Conservation (phyloP, 2,329 filamentous ascomycete genomes). For the Penicillium sumatraense region DNA sequence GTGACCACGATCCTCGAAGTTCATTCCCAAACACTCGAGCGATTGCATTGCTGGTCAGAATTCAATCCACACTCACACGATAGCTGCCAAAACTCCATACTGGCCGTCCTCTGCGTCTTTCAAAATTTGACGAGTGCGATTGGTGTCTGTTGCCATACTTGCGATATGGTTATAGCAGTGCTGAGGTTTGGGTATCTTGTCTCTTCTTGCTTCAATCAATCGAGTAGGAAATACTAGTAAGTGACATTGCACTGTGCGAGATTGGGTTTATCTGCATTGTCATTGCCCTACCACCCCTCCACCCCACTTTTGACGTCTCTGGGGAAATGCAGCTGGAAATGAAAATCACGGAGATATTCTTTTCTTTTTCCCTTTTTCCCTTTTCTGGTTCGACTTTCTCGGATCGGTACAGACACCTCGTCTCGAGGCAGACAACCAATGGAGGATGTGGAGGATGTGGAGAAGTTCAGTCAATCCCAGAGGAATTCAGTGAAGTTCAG, state of each 20-base stretch:
- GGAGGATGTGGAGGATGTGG: neutral
- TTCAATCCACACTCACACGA: slow-evolving; percentile 13
- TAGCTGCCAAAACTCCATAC: slow-evolving; percentile 24
- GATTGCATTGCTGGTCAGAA: neutral
- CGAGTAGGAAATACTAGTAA: neutral
- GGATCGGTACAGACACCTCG: no score
- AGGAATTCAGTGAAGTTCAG: no score
- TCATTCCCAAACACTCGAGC: no score
- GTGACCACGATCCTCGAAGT: neutral
- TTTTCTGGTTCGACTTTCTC: no score
- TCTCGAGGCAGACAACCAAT: neutral
- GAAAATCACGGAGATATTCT: no score
- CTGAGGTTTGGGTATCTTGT: neutral
- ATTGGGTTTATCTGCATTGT: neutral
- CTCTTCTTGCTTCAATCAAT: neutral
- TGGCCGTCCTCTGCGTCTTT: slow-evolving; percentile 18
- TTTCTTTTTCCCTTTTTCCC: neutral
- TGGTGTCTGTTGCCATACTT: neutral
- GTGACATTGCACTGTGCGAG: neutral
- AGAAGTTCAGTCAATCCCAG: no score
- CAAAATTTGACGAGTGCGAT: slow-evolving; percentile 21
- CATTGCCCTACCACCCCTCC: neutral
- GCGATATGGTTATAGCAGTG: neutral
- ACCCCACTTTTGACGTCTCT: neutral
- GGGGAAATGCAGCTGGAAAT: neutral